Evolutionary conservation across 2,329 filamentous ascomycete genomes (phyloP), one percentile per base, ranked within the genome.

Genomic region (Verticillium dahliae): DNA sequence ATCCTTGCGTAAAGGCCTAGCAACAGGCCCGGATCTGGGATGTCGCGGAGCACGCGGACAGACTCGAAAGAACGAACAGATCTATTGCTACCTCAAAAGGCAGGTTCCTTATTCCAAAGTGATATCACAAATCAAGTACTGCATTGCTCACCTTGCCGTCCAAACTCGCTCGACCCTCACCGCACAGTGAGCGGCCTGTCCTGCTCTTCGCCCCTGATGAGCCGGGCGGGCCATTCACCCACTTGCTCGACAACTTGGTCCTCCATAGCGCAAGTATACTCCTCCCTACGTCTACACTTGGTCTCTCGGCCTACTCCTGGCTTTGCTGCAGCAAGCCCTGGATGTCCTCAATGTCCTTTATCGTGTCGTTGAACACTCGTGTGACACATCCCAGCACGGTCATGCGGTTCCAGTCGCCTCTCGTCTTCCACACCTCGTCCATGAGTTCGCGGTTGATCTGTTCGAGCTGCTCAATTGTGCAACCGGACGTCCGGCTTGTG

Each of bases 401-500:
- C 68, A 87, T 88, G 54, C 95, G 86, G 75, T 99, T 95, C 85
- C 91, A 95, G 69, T 96, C 88, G 57, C 86, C 83, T 58, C 92
- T 84, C 63, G 84, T 84, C 63, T 82, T 82, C 95, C 95, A 99
- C 55, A 98, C 84, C 65, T 88, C 86, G 63, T 94, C 90, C 94
- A 98, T 98, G 65, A 98, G 79, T 67, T 89, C 87, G 7, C 92
- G 89, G 73, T 93, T 93, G 72, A 97, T 88, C 75, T 98, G 94
- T 79, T 98, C 94, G 22, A 99, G 79, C 74, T 99, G 94, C 76
- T 99, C 95, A 59, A 99, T 90, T 0, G 89, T 90, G 73, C 90
- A 91, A 1, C 91, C 91, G 22, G 85, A 88, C 1, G 90, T 94
- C 55, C 82, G 80, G 34, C 83, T 76, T 0, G 88, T 87, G 38